Base-by-base conservation (phyloP, 2,329 filamentous ascomycete genomes). In the Pezicula rhizophila region DNA sequence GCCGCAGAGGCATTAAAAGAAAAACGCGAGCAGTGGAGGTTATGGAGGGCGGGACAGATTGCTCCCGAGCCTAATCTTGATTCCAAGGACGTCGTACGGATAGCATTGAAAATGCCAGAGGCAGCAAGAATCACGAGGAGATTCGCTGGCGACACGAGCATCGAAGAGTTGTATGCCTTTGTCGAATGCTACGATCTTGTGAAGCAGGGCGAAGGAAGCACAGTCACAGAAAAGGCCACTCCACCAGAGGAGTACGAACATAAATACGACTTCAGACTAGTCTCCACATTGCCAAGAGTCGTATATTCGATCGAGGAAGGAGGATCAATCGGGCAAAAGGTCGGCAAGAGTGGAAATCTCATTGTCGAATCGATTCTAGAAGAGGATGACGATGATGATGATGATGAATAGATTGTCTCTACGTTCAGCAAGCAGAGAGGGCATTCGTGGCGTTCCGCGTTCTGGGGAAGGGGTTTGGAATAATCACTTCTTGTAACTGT, bases 131-230 rank as follows among this genome's bases (percentile, higher is more conserved):
- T 96, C 2, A 79, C 95, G 48, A 79, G 92, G 38, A 80, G 79
- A 44, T 97, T 99, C 64, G 67, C 74, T 0, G 73, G 77, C 1
- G 73, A 80, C n/a, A 80, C 87, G 0, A 75, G 78, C 2, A 72
- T 97, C 34, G 92, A 97, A 64, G 90, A 96, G 61, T 70, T 99
- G 5, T 97, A 97, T 66, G 93, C 92, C 0, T 96, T 95, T 69
- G 90, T 97, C 2, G 93, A 99, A 64, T 97, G 92, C 69, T 85
- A 90, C 64, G 83, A 89, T 46, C 58, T 85, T 5, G 59, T 90
- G 3, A 67, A 77, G 33, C 67, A 69, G 2, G 66, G 62, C 18
- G 66, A 66, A 15, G 57, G 41, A 8, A 45, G 52, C 5, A 31
- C 28, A 31, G 11, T 2, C 28, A 31, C 8, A 31, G 51, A 48